phyloP scores from a whole-genome alignment of 306 rosid genomes.

The Amphicarpaea edgeworthii region DNA sequence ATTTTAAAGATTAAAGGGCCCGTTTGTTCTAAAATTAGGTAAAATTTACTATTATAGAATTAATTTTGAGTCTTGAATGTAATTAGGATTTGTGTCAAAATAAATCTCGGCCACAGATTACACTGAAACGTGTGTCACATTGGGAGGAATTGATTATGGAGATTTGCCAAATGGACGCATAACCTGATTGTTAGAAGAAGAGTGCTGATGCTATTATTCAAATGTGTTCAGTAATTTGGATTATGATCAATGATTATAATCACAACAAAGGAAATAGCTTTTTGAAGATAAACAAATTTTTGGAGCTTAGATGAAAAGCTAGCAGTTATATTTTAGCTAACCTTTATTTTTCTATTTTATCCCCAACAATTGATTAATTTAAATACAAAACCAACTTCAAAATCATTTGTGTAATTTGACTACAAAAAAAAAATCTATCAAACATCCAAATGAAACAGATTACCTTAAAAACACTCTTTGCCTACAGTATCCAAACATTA shows the following conservation, averaged over 20 bases:
- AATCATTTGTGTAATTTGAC: not conserved
- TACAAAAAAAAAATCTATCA: not conserved
- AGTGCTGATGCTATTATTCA: not conserved
- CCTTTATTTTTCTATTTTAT: not conserved
- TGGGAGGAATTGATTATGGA: not conserved
- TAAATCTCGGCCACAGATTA: not conserved
- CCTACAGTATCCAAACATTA: not conserved
- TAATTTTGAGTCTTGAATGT: not conserved
- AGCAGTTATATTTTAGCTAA: not conserved
- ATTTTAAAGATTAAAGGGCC: not conserved
- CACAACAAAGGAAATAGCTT: not conserved
- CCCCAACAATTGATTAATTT: not conserved
- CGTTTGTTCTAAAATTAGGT: not conserved
- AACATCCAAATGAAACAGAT: not conserved
- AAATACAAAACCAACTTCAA: not conserved
- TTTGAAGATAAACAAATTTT: not conserved
- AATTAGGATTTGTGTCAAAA: not conserved
- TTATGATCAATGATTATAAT: not conserved
- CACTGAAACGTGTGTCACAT: not conserved
- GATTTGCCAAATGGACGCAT: not conserved
- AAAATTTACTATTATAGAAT: not conserved
- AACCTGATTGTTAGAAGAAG: not conserved
- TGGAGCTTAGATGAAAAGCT: conserved; percentile 1
- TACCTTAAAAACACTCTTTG: not conserved
- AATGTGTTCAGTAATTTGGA: not conserved